Conservation (phyloP, 179 eudicot species). For the Carnegiea gigantea region DNA sequence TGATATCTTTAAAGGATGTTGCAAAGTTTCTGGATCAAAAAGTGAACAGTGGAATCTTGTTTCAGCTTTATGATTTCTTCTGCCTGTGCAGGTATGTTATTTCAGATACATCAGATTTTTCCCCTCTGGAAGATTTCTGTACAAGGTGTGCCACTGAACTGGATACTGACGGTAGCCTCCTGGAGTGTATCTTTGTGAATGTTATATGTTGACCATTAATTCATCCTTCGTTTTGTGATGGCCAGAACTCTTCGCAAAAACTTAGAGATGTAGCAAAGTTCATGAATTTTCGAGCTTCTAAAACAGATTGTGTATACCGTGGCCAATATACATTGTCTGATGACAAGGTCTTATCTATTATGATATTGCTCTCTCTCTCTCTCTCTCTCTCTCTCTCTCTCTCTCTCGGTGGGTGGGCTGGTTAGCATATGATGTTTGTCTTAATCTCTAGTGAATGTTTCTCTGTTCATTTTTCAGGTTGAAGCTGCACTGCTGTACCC, state of each 20-base stretch:
- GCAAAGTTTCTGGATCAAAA: background rate
- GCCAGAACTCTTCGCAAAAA: slow-evolving; percentile 85
- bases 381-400: background rate
- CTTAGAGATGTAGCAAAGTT: slow-evolving; percentile 71
- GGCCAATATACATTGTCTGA: slow-evolving; percentile 81
- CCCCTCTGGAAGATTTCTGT: slow-evolving; percentile 90
- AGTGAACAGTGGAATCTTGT: background rate
- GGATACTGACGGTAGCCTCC: slow-evolving; percentile 9
- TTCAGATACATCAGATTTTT: slow-evolving; percentile 84
- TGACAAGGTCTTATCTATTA: slow-evolving; percentile 55
- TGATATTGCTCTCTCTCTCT: background rate
- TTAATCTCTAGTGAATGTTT: background rate
- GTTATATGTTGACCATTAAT: slow-evolving; percentile 1
- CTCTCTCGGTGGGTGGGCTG: background rate
- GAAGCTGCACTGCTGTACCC: slow-evolving; percentile 95
- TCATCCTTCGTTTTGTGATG: slow-evolving; percentile 20
- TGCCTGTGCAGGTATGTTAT: slow-evolving; percentile 78
- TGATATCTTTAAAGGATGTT: background rate
- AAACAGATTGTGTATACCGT: slow-evolving; percentile 58
- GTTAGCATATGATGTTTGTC: background rate
- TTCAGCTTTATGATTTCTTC: slow-evolving; percentile 15
- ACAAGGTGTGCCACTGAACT: slow-evolving; percentile 55
- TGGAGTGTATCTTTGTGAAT: background rate
- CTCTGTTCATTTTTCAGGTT: slow-evolving; percentile 48
- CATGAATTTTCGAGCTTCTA: slow-evolving; percentile 72